These are phyloP conservation scores for Wallacemonas sp. DNA, from an alignment of 208 protist species.

Conservation along the genomic window DNA sequence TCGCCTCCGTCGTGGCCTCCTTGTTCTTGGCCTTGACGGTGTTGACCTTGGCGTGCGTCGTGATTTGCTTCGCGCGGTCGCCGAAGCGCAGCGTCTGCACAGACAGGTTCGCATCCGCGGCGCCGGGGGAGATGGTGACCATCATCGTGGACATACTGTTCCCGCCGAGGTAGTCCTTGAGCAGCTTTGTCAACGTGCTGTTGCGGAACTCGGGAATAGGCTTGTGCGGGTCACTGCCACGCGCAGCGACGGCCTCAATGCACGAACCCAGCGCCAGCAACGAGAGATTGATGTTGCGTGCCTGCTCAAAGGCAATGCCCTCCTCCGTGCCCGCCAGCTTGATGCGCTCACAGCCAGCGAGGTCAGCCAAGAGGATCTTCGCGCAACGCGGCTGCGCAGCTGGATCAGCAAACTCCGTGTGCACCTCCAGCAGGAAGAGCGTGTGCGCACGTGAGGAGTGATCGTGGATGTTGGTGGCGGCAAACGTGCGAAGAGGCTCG, in stretches of 20 bases:
- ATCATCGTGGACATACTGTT: slow-evolving; percentile 85
- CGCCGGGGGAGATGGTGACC: slow-evolving; percentile 70
- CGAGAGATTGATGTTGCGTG: slow-evolving; percentile 85
- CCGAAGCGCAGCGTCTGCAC: slow-evolving; percentile 86
- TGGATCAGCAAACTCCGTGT: slow-evolving; percentile 23
- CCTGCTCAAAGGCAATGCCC: slow-evolving; percentile 74
- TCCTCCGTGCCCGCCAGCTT: slow-evolving; percentile 71
- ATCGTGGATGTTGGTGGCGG: slow-evolving; percentile 85
- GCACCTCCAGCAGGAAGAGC: slow-evolving; percentile 76
- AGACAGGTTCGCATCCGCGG: slow-evolving; percentile 65
- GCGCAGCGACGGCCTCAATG: slow-evolving; percentile 73
- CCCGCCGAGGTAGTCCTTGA: slow-evolving; percentile 86
- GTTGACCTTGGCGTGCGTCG: slow-evolving; percentile 76
- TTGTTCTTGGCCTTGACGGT: slow-evolving; percentile 42
- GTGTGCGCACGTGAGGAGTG: slow-evolving; percentile 83
- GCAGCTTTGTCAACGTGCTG: slow-evolving; percentile 82
- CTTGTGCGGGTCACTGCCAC: slow-evolving; percentile 28
- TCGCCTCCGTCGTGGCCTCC: slow-evolving; percentile 20
- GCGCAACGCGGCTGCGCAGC: slow-evolving; percentile 35
- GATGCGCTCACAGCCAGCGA: slow-evolving; percentile 81
- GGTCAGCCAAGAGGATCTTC: slow-evolving; percentile 78
- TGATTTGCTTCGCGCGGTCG: slow-evolving; percentile 86
- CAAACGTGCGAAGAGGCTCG: slow-evolving; percentile 84
- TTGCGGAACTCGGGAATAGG: slow-evolving; percentile 80
- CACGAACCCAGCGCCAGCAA: slow-evolving; percentile 75